Base-by-base conservation (phyloP, 441 rosid genomes). In the Raphanus hybrid region DNA sequence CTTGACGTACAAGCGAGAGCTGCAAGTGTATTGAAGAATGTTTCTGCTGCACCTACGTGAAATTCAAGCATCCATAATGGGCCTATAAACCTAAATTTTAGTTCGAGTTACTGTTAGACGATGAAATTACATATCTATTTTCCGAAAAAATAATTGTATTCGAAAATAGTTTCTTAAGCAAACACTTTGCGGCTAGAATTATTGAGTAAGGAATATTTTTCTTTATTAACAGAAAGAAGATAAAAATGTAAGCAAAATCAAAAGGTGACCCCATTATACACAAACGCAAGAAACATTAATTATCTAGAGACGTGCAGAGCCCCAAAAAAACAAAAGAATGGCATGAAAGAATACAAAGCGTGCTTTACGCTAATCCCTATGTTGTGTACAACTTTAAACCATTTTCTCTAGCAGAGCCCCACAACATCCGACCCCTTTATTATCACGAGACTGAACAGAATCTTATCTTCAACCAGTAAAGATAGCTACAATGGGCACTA, bases 361-460 rank as follows among this genome's bases (percentile, higher is more conserved):
- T 48, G 45, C 65, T 70, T 60, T 77, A 68, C 78, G 64, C 89
- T 41, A 39, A 83, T 83, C 84, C 85, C 84, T n/a, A 81, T 66
- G 77, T 77, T 54, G 35, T 66, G 41, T 58, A 15, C 14, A 75
- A 58, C 67, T 29, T 58, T 68, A 67, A 74, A 71, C 26, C 57
- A 14, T 34, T 27, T 59, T 1, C 39, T 78, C 29, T 37, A 15
- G 69, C 50, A 62, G 64, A 73, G 20, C 48, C 81, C 78, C 62
- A 7, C 81, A 67, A 67, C 26, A 29, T 29, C 34, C 34, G 34
- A 29, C 34, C 34, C 5, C 34, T 29, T 29, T 29, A 2, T 54
- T 58, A 59, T 58, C 70, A 67, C 20, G 20, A 48, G 70, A 50
- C 26, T 32, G 29, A 23, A 23, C 70, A 43, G 7, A 27, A 67